Evolutionary conservation across 2,329 filamentous ascomycete genomes (phyloP), one percentile per base, ranked within the genome.

Genomic region (Calonectria henricotiae): DNA sequence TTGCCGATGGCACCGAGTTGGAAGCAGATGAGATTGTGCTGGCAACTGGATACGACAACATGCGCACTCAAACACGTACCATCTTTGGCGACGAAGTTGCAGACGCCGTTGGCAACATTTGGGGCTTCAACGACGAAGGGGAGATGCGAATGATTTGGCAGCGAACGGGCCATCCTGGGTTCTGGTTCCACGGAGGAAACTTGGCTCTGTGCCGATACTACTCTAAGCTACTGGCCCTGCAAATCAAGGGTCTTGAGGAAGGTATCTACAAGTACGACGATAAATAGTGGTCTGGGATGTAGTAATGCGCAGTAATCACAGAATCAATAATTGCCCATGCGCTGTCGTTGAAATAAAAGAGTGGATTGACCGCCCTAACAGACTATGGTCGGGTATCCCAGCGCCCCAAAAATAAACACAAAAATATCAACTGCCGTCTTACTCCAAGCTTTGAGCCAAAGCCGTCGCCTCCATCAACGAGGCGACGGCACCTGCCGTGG

Each of bases 131-230:
- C 6, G 79, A 82, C 0, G 86, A 88, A 68, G 87, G 87, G 0
- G 88, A 93, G 80, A 82, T 88, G 73, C 83, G 87, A 7, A 86
- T 80, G 51, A 88, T 89, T 71, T 92, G 89, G 89, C 86, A 87
- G 67, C 83, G 83, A 17, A 91, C 85, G 20, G 90, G 90, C 0
- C 89, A 92, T 65, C 88, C 89, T 0, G 89, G 90, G 0, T 89
- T 93, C 69, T 93, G 90, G 90, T 89, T 89, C 71, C 89, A 91
- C 71, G 90, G 89, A 0, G 91, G 91, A 0, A 92, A 91, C 69
- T 76, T 93, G 51, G 89, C 89, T 0, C 78, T 92, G 61, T 91
- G 89, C 67, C 83, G 90, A 17, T 89, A 89, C 54, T 92, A 86
- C 73, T 92, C 90, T 0, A 86, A 85, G 62, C 62, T 88, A 2